phyloP scores from a whole-genome alignment of 129 eudicot genomes.

The Flaveria linearis region DNA sequence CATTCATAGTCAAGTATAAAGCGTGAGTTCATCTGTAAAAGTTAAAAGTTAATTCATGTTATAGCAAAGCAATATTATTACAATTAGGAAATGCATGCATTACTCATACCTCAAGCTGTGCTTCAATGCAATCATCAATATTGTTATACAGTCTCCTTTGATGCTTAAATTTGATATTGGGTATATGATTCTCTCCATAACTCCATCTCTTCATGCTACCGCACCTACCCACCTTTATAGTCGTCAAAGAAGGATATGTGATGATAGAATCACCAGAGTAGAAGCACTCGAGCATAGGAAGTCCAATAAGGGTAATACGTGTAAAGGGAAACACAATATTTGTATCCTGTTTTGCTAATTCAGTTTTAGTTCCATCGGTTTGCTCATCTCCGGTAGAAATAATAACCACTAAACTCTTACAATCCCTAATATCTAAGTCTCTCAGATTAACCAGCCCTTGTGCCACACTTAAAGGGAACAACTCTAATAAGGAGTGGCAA shows the following conservation, averaged over 20 bases:
- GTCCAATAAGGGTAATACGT: too few relatives aligned
- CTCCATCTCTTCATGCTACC: not conserved
- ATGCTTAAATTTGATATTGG: not conserved
- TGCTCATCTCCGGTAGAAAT: not conserved
- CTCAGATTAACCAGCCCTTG: conserved; percentile 20
- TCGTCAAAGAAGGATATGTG: not conserved
- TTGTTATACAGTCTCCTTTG: not conserved
- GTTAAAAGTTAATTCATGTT: too few relatives aligned
- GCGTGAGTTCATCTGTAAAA: not conserved
- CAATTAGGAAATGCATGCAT: too few relatives aligned
- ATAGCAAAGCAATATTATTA: too few relatives aligned
- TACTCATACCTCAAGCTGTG: too few relatives aligned
- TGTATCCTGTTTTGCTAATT: too few relatives aligned
- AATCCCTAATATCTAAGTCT: not conserved
- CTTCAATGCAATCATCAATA: not conserved
- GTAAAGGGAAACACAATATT: too few relatives aligned
- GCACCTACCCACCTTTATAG: not conserved
- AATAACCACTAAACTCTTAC: not conserved
- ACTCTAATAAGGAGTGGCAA: not conserved
- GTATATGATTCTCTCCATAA: not conserved
- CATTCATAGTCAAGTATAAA: accelerated
- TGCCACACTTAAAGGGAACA: not conserved
- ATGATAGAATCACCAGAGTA: not conserved
- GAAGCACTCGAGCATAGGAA: not conserved
- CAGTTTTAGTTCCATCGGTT: not conserved